A percentile compares a stretch with the other conserved stretches of the same genome.
Conservation (phyloP, 2,329 filamentous ascomycete genomes). For the Fusarium sororula region DNA sequence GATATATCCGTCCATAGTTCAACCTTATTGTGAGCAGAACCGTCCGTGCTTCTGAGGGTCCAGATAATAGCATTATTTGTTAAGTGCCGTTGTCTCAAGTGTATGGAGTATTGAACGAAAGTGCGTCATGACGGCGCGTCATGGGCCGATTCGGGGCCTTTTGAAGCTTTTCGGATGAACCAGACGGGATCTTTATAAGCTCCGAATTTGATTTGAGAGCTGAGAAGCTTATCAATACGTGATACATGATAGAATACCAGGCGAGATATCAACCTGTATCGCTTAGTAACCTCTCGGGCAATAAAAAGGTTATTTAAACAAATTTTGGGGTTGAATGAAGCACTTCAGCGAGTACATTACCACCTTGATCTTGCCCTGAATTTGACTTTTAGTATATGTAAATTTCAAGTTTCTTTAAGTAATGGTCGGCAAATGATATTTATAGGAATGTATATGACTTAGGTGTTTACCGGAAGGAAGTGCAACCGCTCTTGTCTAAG, state of each 20-base stretch:
- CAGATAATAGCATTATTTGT: background rate
- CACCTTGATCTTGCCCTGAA: fast-evolving
- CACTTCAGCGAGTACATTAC: too few relatives aligned
- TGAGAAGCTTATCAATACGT: too few relatives aligned
- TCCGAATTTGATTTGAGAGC: too few relatives aligned
- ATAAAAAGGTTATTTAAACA: too few relatives aligned
- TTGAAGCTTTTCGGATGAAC: background rate
- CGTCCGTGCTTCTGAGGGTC: background rate
- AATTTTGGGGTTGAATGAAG: too few relatives aligned
- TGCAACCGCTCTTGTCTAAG: background rate
- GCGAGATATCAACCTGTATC: too few relatives aligned
- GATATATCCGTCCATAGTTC: background rate
- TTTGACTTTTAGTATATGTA: background rate
- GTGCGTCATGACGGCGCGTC: background rate
- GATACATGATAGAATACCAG: too few relatives aligned
- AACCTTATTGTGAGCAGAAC: too few relatives aligned
- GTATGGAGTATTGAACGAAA: background rate
- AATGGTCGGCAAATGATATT: fast-evolving
- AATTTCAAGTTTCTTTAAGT: background rate
- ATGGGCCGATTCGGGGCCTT: background rate
- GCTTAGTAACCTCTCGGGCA: too few relatives aligned
- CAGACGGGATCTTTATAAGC: fast-evolving
- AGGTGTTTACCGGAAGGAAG: fast-evolving
- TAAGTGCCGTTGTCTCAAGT: background rate
- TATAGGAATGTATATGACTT: too few relatives aligned